Conservation (phyloP, 768 basidiomycete species). For the Leccinum uliginosum region DNA sequence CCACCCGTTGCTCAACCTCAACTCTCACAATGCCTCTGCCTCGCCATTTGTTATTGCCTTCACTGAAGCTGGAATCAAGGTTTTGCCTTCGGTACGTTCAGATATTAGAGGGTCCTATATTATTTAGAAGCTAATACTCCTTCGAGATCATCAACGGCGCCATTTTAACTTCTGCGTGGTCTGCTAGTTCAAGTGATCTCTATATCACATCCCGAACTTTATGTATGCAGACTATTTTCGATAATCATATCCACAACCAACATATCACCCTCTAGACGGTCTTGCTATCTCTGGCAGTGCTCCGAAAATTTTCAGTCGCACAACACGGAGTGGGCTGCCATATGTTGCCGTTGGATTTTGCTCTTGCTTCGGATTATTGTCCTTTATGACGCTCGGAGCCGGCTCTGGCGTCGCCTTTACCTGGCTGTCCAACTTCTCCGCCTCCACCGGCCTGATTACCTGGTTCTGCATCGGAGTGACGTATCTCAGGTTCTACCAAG, state of each 20-base stretch:
- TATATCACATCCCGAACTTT: conserved; percentile 37
- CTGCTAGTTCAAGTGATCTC: conserved; percentile 37
- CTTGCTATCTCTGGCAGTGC: conserved; percentile 51
- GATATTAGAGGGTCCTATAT: background rate
- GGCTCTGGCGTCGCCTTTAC: conserved; percentile 38
- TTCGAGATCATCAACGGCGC: conserved; percentile 34
- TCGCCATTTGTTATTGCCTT: conserved; percentile 60
- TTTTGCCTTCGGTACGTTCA: conserved; percentile 42
- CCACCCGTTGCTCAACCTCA: conserved; percentile 38
- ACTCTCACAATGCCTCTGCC: conserved; percentile 37
- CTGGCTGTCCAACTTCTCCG: conserved; percentile 36
- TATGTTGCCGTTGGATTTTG: conserved; percentile 34
- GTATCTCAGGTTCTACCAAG: conserved; percentile 44
- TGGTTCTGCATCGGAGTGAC: conserved; percentile 44
- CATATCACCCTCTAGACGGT: conserved; percentile 36
- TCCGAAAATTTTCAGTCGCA: conserved; percentile 46
- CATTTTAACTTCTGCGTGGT: conserved; percentile 44
- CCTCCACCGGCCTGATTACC: conserved; percentile 40
- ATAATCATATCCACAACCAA: background rate
- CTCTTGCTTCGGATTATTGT: conserved; percentile 31
- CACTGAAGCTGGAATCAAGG: conserved; percentile 50
- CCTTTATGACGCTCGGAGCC: conserved; percentile 37
- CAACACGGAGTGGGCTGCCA: conserved; percentile 39
- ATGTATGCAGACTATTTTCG: conserved; percentile 19
- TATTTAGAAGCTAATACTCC: background rate